phyloP scores from a whole-genome alignment of 257 asterid genomes.

The Solanum appendiculatum region DNA sequence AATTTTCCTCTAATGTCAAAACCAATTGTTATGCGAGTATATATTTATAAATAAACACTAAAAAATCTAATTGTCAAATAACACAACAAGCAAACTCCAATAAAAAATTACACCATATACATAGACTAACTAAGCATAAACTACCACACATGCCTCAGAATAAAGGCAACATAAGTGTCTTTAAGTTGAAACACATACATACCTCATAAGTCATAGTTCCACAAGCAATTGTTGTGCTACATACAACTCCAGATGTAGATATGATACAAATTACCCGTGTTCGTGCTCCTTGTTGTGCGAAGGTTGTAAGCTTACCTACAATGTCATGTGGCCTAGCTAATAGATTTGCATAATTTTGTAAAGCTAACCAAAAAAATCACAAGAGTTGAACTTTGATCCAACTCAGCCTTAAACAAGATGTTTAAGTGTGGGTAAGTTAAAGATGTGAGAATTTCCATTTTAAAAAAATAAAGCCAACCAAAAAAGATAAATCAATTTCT shows the following conservation, averaged over 20 bases:
- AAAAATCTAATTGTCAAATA: too few relatives aligned
- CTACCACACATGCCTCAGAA: not conserved
- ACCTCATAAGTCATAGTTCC: not conserved
- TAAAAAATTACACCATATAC: not conserved
- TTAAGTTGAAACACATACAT: not conserved
- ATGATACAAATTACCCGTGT: not conserved
- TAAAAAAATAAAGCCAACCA: too few relatives aligned
- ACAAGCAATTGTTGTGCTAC: not conserved
- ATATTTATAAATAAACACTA: too few relatives aligned
- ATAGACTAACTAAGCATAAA: not conserved
- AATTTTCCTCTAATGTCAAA: too few relatives aligned
- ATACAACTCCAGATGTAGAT: not conserved
- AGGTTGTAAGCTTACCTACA: not conserved
- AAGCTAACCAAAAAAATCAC: not conserved
- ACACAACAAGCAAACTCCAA: too few relatives aligned
- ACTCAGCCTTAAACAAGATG: too few relatives aligned
- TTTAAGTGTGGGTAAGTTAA: too few relatives aligned
- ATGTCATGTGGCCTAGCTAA: not conserved
- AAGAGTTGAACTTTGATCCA: not conserved
- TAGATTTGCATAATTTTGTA: too few relatives aligned
- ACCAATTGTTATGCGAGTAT: too few relatives aligned
- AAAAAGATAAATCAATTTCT: not conserved
- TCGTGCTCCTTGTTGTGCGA: not conserved
- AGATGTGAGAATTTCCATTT: not conserved
- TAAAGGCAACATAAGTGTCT: not conserved